These are phyloP conservation scores for Suhomyces sp. DNA, from an alignment of 805 yeast genomes.

Conservation along the genomic window DNA sequence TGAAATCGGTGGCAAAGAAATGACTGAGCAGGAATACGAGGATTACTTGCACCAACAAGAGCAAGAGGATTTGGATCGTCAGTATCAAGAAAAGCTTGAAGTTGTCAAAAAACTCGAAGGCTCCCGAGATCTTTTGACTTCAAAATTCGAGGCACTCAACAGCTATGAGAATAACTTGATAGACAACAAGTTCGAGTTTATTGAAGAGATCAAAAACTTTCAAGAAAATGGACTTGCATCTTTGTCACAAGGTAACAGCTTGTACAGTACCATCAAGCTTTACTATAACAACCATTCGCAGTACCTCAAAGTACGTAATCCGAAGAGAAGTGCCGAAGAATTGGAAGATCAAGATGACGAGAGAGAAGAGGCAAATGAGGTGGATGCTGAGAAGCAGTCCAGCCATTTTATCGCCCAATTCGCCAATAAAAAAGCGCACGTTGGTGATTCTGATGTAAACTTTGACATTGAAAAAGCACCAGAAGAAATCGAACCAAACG, in stretches of 20 bases:
- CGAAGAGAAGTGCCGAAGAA: slow-evolving; percentile 41
- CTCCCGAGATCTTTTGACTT: slow-evolving; percentile 20
- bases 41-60: slow-evolving; percentile 20
- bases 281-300: slow-evolving; percentile 44
- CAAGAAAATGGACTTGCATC: slow-evolving; percentile 19
- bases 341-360: slow-evolving; percentile 39
- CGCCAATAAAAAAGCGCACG: slow-evolving; percentile 3
- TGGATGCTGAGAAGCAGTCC: slow-evolving; percentile 11
- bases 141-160: slow-evolving; percentile 18
- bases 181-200: slow-evolving; percentile 31
- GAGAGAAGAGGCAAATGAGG: slow-evolving; percentile 30
- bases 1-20: slow-evolving; percentile 9
- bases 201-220: slow-evolving; percentile 30
- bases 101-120: slow-evolving; percentile 14
- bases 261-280: not conserved
- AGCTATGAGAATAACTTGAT: slow-evolving; percentile 39
- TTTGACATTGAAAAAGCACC: not conserved
- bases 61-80: slow-evolving; percentile 20
- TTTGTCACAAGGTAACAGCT: not conserved
- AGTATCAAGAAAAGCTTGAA: slow-evolving; percentile 15
- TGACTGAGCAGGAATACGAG: slow-evolving; percentile 20
- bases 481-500: not conserved
- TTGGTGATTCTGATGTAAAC: not conserved
- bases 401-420: slow-evolving; percentile 13
- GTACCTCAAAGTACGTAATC: slow-evolving; percentile 40